Conservation (phyloP, 163 green algal species). For the Scenedesmus sp. region DNA sequence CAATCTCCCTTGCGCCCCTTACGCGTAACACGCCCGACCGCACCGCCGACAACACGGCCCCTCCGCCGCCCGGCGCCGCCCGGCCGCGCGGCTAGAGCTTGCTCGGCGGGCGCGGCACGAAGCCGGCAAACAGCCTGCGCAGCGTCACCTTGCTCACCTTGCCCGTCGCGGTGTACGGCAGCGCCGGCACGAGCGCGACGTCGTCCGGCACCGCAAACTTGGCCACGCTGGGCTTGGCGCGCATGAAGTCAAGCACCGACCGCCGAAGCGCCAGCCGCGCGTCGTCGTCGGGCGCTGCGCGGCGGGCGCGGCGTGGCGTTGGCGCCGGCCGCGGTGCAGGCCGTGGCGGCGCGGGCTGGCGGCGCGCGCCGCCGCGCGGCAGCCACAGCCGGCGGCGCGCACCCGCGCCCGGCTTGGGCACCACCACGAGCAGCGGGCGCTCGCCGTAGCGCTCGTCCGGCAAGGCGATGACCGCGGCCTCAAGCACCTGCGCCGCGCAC, state of each 20-base stretch:
- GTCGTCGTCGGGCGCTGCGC: too few relatives aligned
- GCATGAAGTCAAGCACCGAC: conserved; percentile 39
- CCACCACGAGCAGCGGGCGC: conserved; percentile 75
- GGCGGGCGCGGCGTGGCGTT: too few relatives aligned
- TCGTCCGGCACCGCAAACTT: conserved; percentile 77
- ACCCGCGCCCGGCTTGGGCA: conserved; percentile 42
- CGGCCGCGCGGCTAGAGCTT: background rate
- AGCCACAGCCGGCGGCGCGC: background rate
- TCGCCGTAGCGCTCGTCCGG: conserved; percentile 73
- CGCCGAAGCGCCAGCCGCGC: background rate
- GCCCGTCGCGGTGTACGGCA: conserved; percentile 75
- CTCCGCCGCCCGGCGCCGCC: too few relatives aligned
- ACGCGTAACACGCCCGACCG: too few relatives aligned
- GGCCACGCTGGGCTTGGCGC: conserved; percentile 36
- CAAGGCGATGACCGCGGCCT: conserved; percentile 69
- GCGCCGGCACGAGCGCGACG: conserved; percentile 73
- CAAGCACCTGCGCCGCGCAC: conserved; percentile 6
- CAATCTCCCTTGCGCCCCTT: too few relatives aligned
- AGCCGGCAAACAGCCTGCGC: conserved; percentile 56
- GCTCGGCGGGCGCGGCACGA: conserved; percentile 10
- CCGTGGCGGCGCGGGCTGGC: too few relatives aligned
- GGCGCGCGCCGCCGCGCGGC: too few relatives aligned
- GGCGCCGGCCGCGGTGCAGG: too few relatives aligned
- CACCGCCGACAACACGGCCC: too few relatives aligned
- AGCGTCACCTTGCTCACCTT: conserved; percentile 71